Percentiles rank a stretch among this genome's conserved stretches.
phyloP scores from a whole-genome alignment of 2,329 filamentous ascomycete species.

The Monilinia aucupariae region DNA sequence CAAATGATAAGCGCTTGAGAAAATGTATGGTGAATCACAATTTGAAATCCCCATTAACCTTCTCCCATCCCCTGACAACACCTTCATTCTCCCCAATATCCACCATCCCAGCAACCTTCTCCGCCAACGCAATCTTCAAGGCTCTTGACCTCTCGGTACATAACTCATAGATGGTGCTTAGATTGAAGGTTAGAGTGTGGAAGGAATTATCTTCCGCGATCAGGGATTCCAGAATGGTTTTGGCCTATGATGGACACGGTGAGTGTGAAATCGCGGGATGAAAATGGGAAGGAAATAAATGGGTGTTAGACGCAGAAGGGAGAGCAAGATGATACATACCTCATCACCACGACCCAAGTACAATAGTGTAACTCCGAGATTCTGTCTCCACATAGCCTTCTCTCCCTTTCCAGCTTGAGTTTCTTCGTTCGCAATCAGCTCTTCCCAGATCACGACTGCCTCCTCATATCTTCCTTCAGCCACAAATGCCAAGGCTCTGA shows the following conservation, averaged over 20 bases:
- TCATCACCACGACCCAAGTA: slow-evolving; percentile 74
- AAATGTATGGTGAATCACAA: slow-evolving; percentile 18
- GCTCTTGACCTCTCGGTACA: slow-evolving; percentile 70
- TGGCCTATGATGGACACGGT: slow-evolving; percentile 46
- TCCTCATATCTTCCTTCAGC: slow-evolving; percentile 66
- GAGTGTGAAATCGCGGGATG: neutral
- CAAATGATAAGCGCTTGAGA: neutral
- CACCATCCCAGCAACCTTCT: slow-evolving; percentile 52
- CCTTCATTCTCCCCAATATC: slow-evolving; percentile 1
- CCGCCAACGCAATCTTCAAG: slow-evolving; percentile 66
- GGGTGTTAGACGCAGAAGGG: neutral
- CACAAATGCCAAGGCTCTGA: slow-evolving; percentile 69
- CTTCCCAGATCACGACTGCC: slow-evolving; percentile 58
- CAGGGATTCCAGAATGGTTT: slow-evolving; percentile 59
- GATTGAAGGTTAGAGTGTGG: slow-evolving; percentile 78
- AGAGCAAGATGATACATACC: slow-evolving; percentile 41
- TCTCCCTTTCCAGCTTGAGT: slow-evolving; percentile 32
- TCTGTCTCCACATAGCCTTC: slow-evolving; percentile 72
- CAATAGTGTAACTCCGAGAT: slow-evolving; percentile 75
- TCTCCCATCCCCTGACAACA: slow-evolving; percentile 28
- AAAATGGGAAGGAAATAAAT: neutral
- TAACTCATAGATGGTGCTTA: slow-evolving; percentile 87
- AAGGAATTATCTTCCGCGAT: slow-evolving; percentile 61
- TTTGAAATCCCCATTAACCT: slow-evolving; percentile 36
- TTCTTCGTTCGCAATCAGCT: slow-evolving; percentile 38